Base-by-base conservation (phyloP, 2,329 filamentous ascomycete genomes). In the Xylariaceae sp. region DNA sequence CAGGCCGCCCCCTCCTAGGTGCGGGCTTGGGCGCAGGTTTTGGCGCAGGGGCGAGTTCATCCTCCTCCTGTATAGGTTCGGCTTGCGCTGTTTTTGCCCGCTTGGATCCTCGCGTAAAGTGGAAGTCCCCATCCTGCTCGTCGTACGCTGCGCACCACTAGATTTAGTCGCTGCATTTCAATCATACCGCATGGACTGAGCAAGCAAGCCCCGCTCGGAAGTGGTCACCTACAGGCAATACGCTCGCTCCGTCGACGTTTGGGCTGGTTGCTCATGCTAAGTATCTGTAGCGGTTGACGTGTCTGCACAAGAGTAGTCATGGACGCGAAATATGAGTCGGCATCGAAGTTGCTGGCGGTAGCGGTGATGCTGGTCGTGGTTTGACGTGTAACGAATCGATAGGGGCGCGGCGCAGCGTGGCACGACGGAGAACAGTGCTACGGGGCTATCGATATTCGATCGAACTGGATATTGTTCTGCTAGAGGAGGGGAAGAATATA, bases 51-150 rank as follows among this genome's bases (percentile, higher is more conserved):
- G 67, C 65, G 9, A 74, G 71, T 44, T 74, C 71, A 18, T 71
- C 68, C 52, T 71, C 68, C 53, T 76, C 74, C 41, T 70, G 64
- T 65, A 70, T 69, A 48, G 65, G 72, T 46, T 73, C 72, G 15
- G 73, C 68, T 53, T 78, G 73, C 54, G 77, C 76, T 41, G 80
- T 79, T 72, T 86, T 89, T 56, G 78, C 76, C 65, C 81, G 74
- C 66, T 88, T 88, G 10, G 84, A 76, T 57, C 79, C 84, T 61
- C 87, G 81, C 59, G 85, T 83, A 68, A 91, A 92, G 54, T 83
- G 76, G 63, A 92, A 92, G 58, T 88, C 88, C 63, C 87, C 88
- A 73, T 88, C 85, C 65, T 87, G 81, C 69, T 92, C 87, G 63
- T 89, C 86, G 63, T 86, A 86, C 57, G 72, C 74, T 74, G 58